Evolutionary conservation across 345 rosid species (phyloP).

Genomic region (Gynandropsis gynandra): DNA sequence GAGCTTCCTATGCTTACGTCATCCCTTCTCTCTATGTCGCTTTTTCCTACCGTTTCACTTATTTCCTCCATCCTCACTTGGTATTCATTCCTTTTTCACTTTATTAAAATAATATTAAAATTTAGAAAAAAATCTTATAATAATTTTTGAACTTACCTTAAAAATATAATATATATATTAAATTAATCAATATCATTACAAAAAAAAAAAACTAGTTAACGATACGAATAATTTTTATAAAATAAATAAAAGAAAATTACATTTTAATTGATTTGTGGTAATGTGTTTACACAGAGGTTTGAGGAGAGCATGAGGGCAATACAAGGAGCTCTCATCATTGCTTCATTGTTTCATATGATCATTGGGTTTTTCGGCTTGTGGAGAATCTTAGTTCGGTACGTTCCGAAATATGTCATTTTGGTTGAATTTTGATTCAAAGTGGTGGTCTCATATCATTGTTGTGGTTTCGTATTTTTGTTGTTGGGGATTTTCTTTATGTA

Average conservation of each 20-base stretch:
- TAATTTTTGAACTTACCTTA: no score
- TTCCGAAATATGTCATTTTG: no score
- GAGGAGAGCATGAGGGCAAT: conserved; percentile 47
- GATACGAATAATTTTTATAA: no score
- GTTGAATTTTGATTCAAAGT: no score
- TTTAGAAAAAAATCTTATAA: neutral
- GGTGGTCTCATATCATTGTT: no score
- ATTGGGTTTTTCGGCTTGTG: conserved; percentile 82
- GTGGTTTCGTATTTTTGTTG: no score
- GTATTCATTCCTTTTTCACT: conserved; percentile 23
- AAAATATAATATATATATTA: no score
- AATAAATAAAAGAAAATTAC: neutral
- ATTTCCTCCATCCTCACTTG: conserved; percentile 40
- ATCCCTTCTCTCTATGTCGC: conserved; percentile 66
- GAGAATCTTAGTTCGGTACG: conserved; percentile 60
- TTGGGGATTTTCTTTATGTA: no score
- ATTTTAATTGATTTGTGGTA: neutral
- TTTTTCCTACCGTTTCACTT: conserved; percentile 34
- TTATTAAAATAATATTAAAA: no score
- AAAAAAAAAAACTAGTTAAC: no score
- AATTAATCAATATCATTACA: no score
- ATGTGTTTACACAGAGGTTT: conserved; percentile 50
- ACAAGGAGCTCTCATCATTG: conserved; percentile 77
- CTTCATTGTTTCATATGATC: conserved; percentile 49
- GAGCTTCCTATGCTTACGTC: conserved; percentile 64